Base-by-base conservation (phyloP, 2,329 filamentous ascomycete genomes). In the Microcera coccophila region DNA sequence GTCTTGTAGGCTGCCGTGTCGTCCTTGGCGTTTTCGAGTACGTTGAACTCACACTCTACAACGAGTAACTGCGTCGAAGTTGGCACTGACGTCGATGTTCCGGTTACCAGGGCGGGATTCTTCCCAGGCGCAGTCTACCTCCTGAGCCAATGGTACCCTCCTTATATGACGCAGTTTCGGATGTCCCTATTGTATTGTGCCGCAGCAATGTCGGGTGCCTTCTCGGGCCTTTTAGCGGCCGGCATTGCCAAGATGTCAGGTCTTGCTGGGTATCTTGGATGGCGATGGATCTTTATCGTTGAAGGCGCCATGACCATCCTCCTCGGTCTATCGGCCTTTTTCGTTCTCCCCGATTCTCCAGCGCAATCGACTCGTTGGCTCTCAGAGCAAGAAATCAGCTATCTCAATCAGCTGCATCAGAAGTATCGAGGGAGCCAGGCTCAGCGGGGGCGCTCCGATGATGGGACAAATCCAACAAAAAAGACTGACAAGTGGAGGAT, bases 261-360 rank as follows among this genome's bases (percentile, higher is more conserved):
- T n/a, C 50, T 44, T 34, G 77, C 74, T 2, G 74, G 74, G 1
- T 64, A 79, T 2, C 72, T 71, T 45, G 73, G 72, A 2, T 84
- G 79, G 79, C 67, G 78, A 22, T 83, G 55, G 72, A 73, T 74
- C 32, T 76, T 76, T 48, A 67, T 76, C 36, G 65, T 82, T 3
- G 79, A 83, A 53, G 79, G 80, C 0, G 58, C 79, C 17, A 55
- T 74, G 4, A 84, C 79, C 17, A 60, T 70, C 7, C 17, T 61
- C 9, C 47, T 68, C 4, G 63, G 63, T 1, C 39, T 63, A 20
- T 38, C 47, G 11, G 70, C 66, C 58, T 72, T 69, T 57, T 66
- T 75, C 50, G 64, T 78, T 5, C 68, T 71, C 17, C 71, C 65
- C 17, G 66, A 71, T 51, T 62, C 59, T 1, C 67, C 67, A 1